These are phyloP conservation scores for Lachnellula hyalina DNA, from an alignment of 2,329 filamentous ascomycete species.

Conservation along the genomic window DNA sequence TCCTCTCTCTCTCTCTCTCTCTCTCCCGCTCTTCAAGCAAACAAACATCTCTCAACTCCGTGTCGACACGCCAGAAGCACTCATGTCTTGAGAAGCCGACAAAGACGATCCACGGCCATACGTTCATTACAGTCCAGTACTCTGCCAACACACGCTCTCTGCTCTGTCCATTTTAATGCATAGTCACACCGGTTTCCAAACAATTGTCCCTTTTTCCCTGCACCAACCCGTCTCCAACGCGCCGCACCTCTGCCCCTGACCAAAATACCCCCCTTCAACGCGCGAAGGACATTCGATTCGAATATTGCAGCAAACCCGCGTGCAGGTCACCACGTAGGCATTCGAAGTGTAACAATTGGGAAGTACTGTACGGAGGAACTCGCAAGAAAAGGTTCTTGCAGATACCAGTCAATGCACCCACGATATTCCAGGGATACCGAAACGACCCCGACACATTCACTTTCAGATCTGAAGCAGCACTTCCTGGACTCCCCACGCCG, in stretches of 20 bases:
- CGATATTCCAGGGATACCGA: constrained; percentile 10
- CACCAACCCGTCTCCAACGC: constrained; percentile 17
- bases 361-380: background rate
- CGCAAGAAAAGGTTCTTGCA: background rate
- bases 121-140: no score
- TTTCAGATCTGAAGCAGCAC: constrained; percentile 18
- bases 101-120: no score
- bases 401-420: constrained; percentile 2
- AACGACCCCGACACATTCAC: constrained; percentile 19
- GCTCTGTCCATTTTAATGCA: constrained; percentile 13
- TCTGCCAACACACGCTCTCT: no score
- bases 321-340: background rate
- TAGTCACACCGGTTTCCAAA: constrained; percentile 14
- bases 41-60: no score
- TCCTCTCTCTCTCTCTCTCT: no score
- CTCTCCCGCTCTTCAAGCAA: no score
- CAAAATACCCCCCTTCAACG: constrained; percentile 1
- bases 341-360: background rate
- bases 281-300: constrained; percentile 11
- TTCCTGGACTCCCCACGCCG: constrained; percentile 10
- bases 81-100: no score
- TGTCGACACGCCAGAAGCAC: no score
- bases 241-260: constrained; percentile 8
- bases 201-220: constrained; percentile 14
- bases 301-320: constrained; percentile 3